Conservation (phyloP, 352 stramenopile species). For the Phytophthora uliginosa region DNA sequence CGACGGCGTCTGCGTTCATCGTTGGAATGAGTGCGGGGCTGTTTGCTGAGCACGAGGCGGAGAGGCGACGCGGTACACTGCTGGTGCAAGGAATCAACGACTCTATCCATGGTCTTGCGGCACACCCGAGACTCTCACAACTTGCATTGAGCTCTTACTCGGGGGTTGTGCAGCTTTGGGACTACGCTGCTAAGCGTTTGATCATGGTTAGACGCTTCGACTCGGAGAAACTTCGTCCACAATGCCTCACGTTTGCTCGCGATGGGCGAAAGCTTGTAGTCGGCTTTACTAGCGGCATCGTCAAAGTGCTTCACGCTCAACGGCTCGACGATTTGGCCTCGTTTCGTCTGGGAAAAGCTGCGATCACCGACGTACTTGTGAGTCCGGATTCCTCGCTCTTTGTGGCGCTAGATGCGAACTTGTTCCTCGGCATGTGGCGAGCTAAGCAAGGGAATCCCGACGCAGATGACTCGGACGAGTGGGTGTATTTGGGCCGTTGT, state of each 20-base stretch:
- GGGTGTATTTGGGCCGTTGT: conserved; percentile 89
- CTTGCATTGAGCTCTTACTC: conserved; percentile 87
- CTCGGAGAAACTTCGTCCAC: conserved; percentile 65
- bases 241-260: conserved; percentile 86
- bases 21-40: conserved; percentile 81
- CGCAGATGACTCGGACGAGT: conserved; percentile 50
- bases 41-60: conserved; percentile 90
- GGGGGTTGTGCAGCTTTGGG: conserved; percentile 92
- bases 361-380: conserved; percentile 85
- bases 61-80: conserved; percentile 89
- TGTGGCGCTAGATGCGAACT: conserved; percentile 77
- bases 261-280: conserved; percentile 86
- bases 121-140: conserved; percentile 78
- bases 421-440: conserved; percentile 85
- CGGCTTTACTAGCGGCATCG: conserved; percentile 87
- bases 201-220: conserved; percentile 89
- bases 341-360: conserved; percentile 74
- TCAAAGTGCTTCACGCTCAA: conserved; percentile 88
- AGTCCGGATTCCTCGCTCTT: conserved; percentile 80
- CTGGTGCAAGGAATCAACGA: conserved; percentile 94
- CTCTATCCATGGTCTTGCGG: conserved; percentile 82
- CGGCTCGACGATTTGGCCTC: conserved; percentile 80
- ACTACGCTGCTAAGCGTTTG: conserved; percentile 87
- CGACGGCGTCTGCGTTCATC: conserved; percentile 88
- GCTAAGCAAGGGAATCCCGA: conserved; percentile 44